These are phyloP conservation scores for Rhododendron molle DNA, from an alignment of 148 eudicot species.

Conservation along the genomic window DNA sequence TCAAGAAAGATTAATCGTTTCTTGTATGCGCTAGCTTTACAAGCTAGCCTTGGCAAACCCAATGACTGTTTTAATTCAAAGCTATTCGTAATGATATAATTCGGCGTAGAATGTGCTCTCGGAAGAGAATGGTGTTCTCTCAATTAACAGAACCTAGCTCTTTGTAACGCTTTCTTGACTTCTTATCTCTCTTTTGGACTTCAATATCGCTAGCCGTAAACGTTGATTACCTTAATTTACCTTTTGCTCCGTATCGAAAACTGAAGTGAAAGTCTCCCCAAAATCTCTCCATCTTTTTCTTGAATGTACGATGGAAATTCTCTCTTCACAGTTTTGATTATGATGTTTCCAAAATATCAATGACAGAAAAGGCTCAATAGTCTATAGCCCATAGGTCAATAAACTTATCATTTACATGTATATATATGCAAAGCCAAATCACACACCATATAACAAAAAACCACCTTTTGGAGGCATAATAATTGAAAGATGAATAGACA, in stretches of 20 bases:
- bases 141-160: no score
- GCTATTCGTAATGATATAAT: no score
- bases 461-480: not conserved
- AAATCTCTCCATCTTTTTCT: conserved; percentile 1
- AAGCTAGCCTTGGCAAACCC: no score
- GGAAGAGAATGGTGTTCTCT: no score
- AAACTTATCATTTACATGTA: not conserved
- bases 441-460: not conserved
- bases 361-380: not conserved
- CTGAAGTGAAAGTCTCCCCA: not conserved
- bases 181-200: not conserved
- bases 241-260: not conserved
- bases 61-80: no score
- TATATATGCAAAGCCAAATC: not conserved
- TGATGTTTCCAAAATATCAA: not conserved
- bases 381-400: not conserved
- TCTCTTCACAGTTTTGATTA: not conserved
- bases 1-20: no score
- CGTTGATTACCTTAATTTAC: not conserved
- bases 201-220: not conserved
- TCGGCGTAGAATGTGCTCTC: no score
- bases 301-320: not conserved
- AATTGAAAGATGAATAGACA: not conserved
- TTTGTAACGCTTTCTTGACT: no score
- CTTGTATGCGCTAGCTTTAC: no score